Percentiles rank a stretch among this genome's conserved stretches.
Evolutionary conservation across 495 filamentous ascomycete species (phyloP).

Genomic region (Penicillium angulare): DNA sequence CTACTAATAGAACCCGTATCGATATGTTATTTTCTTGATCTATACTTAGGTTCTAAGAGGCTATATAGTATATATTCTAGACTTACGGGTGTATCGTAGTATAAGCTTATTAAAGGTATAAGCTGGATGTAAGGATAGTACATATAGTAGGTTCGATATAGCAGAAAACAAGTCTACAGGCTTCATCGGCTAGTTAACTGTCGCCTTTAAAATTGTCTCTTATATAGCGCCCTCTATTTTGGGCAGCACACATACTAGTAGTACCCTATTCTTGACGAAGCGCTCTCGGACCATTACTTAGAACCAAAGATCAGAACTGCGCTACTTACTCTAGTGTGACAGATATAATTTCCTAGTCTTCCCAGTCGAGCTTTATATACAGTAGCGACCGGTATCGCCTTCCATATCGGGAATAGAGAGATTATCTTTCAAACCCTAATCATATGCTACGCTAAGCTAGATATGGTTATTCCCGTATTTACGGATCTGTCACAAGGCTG

Average conservation of each 20-base stretch:
- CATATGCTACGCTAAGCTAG: constrained; percentile 2
- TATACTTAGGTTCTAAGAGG: background rate
- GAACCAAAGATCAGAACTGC: too few relatives aligned
- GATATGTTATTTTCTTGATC: background rate
- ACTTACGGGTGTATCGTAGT: background rate
- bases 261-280: too few relatives aligned
- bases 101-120: background rate
- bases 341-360: too few relatives aligned
- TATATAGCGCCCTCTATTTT: too few relatives aligned
- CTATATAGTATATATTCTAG: background rate
- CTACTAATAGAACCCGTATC: background rate
- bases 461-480: constrained; percentile 8
- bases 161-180: background rate
- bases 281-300: too few relatives aligned
- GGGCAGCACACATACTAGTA: too few relatives aligned
- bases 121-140: background rate
- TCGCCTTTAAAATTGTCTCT: too few relatives aligned
- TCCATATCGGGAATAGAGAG: constrained; percentile 2
- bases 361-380: too few relatives aligned
- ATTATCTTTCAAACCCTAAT: too few relatives aligned
- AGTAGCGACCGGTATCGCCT: constrained; percentile 5
- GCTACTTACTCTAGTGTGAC: too few relatives aligned
- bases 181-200: too few relatives aligned
- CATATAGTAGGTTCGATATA: background rate
- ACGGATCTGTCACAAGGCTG: background rate